Base-by-base conservation (phyloP, 2,329 filamentous ascomycete genomes). In the Trichoderma endophyticum region DNA sequence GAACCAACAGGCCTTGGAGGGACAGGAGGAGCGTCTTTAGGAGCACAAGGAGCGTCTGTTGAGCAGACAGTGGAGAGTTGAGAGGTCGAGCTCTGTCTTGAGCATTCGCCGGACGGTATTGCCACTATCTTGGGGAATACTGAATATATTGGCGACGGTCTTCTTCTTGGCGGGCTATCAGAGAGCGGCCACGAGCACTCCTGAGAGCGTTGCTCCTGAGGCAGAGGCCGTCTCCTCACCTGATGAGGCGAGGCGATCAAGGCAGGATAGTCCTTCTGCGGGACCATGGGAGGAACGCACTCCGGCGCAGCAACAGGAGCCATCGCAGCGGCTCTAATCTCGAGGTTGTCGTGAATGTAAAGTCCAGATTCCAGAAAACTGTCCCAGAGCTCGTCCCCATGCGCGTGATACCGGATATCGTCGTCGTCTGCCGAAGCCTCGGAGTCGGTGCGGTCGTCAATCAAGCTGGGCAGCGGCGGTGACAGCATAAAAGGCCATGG, bases 341-440 rank as follows among this genome's bases (percentile, higher is more conserved):
- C 12, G 4, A 28, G 24, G 7, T 21, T 24, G 21, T 62, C 34
- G 7, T n/a, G 12, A 4, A 32, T n/a, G 4, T 56, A 32, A 18
- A 61, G 57, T 34, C 28, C 71, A 3, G 62, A 43, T 51, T 76
- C 75, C 86, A 85, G 87, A 76, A 87, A 88, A 68, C 80, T 84
- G 75, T 88, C 84, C 86, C 86, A 88, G 3, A 87, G 77, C 75
- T 86, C 83, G 30, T 82, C 77, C 6, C 81, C 81, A 36, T 85
- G 82, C 24, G 81, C 77, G 70, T 85, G 83, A 73, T 86, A 84
- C 72, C 85, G 83, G 71, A 83, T 83, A 74, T 88, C 86, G 74
- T 88, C 86, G 56, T 87, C 86, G 24, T 88, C 86, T 36, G 80
- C 75, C 6, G 86, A 88, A 21, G 79, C 77, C 66, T 88, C 86